Base-by-base conservation (phyloP, 345 rosid species). In the Capsella bursapastoris region DNA sequence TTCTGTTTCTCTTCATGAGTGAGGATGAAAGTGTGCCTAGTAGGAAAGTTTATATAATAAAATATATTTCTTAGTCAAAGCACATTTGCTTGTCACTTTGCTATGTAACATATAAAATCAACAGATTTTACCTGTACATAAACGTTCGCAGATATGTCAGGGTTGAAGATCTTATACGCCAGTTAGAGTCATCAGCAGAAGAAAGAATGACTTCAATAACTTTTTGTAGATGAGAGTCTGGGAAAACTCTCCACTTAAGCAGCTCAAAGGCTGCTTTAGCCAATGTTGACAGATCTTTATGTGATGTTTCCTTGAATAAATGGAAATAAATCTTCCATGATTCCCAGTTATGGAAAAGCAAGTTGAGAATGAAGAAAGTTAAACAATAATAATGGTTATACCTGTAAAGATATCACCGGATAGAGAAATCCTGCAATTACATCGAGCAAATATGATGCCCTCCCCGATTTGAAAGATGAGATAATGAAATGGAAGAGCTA, bases 221-320 rank as follows among this genome's bases (percentile, higher is more conserved):
- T 85, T 85, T 86, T 85, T 90, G 87, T 57, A 95, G 89, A 83
- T 90, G 84, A 72, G 96, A 90, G 71, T 85, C 86, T 83, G 84
- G 81, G 74, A 92, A 88, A 73, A 95, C 59, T 78, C 93, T 88
- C 99, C 99, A 95, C 77, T 90, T 95, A 10, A 90, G 75, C 83
- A 95, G 87, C 87, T 89, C 92, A 82, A 95, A 95, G 66, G 97
- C 89, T 72, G 89, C 99, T 83, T 92, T 95, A 32, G 99, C 99
- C 82, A 95, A 81, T 72, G 87, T 89, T 51, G 97, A 95, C 80
- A 95, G 78, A 79, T 95, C 99, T 83, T 95, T 95, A 79, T 92
- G 84, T 69, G 97, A 92, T 66, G 97, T 95, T 88, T 95, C 99
- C 99, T 95, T 82, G 76, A 82, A 64, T 78, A 68, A 47, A 58